Base-by-base conservation (phyloP, 1,284 basidiomycete genomes). In the Xerocomus nothofagi region DNA sequence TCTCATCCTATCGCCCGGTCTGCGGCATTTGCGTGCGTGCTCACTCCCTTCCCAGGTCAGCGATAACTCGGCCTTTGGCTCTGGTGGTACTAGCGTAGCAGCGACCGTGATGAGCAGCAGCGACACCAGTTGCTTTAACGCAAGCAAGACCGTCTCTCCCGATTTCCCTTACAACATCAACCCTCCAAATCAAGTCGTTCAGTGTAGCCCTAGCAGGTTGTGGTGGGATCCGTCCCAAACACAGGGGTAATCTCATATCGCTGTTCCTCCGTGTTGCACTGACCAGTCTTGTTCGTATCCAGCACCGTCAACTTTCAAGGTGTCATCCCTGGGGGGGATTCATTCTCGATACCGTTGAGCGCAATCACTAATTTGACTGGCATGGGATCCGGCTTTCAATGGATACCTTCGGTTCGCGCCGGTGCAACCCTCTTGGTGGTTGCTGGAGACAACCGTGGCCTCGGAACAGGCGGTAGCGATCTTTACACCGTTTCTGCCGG, bases 271-370 rank as follows among this genome's bases (percentile, higher is more conserved):
- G 17, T 32, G 32, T 40, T 27, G 10, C 29, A 20, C 38, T 55
- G 40, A 57, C 41, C 3, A 14, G 0, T 21, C 20, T 18, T 17
- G 6, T 12, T 0, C 46, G 12, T 41, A n/a, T 44, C 33, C 50
- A 85, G 85, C 10, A 76, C 63, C 2, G 75, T 81, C 3, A 75
- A 67, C 27, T 86, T 91, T 64, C 72, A 81, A 34, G 88, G 86
- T 9, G 72, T 90, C 36, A 90, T 91, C 29, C 89, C 88, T 1
- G 88, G 87, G 2, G 88, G 88, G 15, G 70, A 87, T 44, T 86
- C 87, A 0, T 90, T 90, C 62, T 61, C 73, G 7, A 78, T 91
- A 47, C 81, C 83, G 1, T 49, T 74, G 47, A 72, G 71, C 7
- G 30, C 58, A 2, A 63, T 81, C 23, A 76, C 80, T 2, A 67